Base-by-base conservation (phyloP, 2,329 filamentous ascomycete genomes). In the Drechslera avenae region DNA sequence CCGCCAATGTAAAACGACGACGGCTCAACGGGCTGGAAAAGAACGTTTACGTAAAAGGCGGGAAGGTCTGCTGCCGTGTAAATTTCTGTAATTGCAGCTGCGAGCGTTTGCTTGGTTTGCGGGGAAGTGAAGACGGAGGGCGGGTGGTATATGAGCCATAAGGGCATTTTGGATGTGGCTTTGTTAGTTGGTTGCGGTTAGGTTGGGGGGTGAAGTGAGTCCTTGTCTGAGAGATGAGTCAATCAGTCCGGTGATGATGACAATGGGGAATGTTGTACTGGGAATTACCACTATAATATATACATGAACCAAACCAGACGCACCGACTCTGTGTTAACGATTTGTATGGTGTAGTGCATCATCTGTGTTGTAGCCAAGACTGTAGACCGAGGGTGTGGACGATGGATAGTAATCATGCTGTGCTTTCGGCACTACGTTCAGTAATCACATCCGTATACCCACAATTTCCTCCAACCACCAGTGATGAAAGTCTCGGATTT, bases 21-120 rank as follows among this genome's bases (percentile, higher is more conserved):
- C 49, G 0, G 60, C 21, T 23, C 34, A 16, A 75, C 39, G 4
- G 63, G 54, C 45, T 74, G 61, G 66, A 78, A 79, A 43, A 76
- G 63, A 5, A 76, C 70, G 16, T 75, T 68, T 2, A 78, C 76
- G 54, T 78, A 79, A 61, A 79, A 78, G n/a, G 72, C 67, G 0
- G 77, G 77, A 1, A 79, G 69, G 4, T 63, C 53, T 31, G 63
- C 54, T 3, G 60, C 17, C 4, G 54, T 59, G 60, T 78, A 80
- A 52, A 78, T 71, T 50, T 73, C 31, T 39, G 75, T 78, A 28
- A 78, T 73, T 51, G 68, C 64, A 46, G 64, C 55, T 19, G 71
- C 62, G 2, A 78, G 52, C 12, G 67, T 59, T 6, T 59, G 26
- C 46, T 73, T 75, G 4, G 62, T 56, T 2, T 49, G 56, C 1